Conservation (phyloP, 441 rosid species). For the Populus hybrid region DNA sequence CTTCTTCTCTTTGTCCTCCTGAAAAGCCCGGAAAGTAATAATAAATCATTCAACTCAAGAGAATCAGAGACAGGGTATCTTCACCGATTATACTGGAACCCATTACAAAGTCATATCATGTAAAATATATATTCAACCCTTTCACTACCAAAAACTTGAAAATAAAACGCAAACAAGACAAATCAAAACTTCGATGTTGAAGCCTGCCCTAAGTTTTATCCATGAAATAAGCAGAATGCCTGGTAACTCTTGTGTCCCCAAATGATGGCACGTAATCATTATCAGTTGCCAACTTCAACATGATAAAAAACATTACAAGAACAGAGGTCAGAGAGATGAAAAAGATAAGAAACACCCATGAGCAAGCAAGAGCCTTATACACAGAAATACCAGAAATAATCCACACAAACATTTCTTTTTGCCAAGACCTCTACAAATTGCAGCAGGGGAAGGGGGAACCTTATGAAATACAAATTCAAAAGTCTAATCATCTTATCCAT, state of each 20-base stretch:
- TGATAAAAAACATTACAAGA: not conserved
- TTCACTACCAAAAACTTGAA: not conserved
- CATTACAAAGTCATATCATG: not conserved
- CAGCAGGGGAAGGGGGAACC: not conserved
- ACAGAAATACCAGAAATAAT: not conserved
- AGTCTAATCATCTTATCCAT: not conserved
- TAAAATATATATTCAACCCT: not conserved
- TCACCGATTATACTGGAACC: not conserved
- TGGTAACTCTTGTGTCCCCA: not conserved
- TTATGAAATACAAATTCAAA: not conserved
- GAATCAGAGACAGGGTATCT: not conserved
- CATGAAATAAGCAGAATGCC: not conserved
- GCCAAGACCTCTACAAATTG: not conserved
- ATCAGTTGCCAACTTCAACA: not conserved
- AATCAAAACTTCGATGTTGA: not conserved
- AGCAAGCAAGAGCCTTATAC: not conserved
- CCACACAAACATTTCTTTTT: not conserved
- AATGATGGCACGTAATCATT: not conserved
- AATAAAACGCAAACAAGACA: not conserved
- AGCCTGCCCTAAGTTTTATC: not conserved
- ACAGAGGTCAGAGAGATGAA: not conserved
- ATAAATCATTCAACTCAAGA: not conserved
- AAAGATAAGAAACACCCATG: not conserved
- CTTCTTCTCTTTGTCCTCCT: slow-evolving; percentile 64
- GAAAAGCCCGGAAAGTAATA: slow-evolving; percentile 6